Percentiles rank a stretch among this genome's conserved stretches.
These are phyloP conservation scores for Pseudocercospora eumusae DNA, from an alignment of 2,329 filamentous ascomycete species.

Conservation along the genomic window DNA sequence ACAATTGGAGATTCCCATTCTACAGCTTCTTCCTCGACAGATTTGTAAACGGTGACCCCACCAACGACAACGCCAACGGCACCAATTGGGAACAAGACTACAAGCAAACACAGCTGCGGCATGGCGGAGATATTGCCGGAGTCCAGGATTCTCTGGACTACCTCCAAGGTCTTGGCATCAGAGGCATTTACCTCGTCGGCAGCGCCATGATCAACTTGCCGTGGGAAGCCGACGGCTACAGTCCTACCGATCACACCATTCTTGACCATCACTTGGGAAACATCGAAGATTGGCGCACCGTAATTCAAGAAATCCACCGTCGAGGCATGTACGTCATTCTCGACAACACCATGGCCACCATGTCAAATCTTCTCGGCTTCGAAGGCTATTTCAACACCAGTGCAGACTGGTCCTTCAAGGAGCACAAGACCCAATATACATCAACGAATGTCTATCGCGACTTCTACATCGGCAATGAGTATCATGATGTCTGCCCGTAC, in stretches of 20 bases:
- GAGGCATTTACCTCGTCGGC: slow-evolving; percentile 65
- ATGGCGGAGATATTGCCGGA: slow-evolving; percentile 62
- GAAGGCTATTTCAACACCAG: slow-evolving; percentile 61
- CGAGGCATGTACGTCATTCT: slow-evolving; percentile 66
- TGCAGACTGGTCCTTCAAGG: slow-evolving; percentile 56
- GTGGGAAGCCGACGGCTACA: slow-evolving; percentile 64
- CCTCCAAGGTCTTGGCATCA: slow-evolving; percentile 63
- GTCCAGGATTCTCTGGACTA: slow-evolving; percentile 64
- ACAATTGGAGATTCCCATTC: slow-evolving; percentile 66
- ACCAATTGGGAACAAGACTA: slow-evolving; percentile 63
- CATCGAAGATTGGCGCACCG: slow-evolving; percentile 59
- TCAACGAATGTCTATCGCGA: slow-evolving; percentile 58
- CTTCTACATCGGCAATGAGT: slow-evolving; percentile 57
- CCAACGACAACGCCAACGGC: slow-evolving; percentile 64
- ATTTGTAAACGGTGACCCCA: slow-evolving; percentile 65
- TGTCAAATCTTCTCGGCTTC: slow-evolving; percentile 66
- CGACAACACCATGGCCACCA: slow-evolving; percentile 66
- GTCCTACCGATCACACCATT: slow-evolving; percentile 60
- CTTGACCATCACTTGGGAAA: slow-evolving; percentile 64
- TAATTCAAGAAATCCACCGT: slow-evolving; percentile 61
- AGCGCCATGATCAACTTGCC: slow-evolving; percentile 65
- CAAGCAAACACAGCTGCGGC: slow-evolving; percentile 62
- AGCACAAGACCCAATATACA: slow-evolving; percentile 63
- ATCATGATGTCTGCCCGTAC: slow-evolving; percentile 53
- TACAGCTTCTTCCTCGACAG: slow-evolving; percentile 66